Evolutionary conservation across 805 yeast genomes (phyloP).

Genomic region (Ogataea nonfermentans): DNA sequence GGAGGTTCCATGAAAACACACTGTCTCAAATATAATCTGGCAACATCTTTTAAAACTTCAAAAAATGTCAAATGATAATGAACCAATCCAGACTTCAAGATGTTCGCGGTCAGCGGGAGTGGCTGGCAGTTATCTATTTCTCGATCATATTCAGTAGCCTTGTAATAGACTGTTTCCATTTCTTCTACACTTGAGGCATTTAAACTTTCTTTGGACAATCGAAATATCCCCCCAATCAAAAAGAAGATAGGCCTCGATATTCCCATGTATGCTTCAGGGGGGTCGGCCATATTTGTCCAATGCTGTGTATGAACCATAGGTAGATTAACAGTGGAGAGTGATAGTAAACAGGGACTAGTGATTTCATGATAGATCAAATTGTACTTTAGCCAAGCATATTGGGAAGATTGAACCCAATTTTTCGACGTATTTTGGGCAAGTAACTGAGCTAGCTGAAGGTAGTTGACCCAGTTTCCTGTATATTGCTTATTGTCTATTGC

Average conservation of each 20-base stretch:
- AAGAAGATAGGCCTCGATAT: slow-evolving; percentile 9
- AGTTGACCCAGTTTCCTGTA: slow-evolving; percentile 9
- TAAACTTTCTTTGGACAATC: slow-evolving; percentile 1
- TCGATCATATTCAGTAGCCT: slow-evolving; percentile 1
- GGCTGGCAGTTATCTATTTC: slow-evolving; percentile 6
- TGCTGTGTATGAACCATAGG: not conserved
- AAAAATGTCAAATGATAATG: slow-evolving; percentile 8
- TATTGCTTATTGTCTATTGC: slow-evolving; percentile 8
- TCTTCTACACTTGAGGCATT: slow-evolving; percentile 1
- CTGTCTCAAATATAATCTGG: slow-evolving; percentile 7
- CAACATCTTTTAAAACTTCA: slow-evolving; percentile 9
- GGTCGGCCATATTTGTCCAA: not conserved
- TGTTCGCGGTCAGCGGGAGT: slow-evolving; percentile 5
- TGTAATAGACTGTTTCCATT: not conserved
- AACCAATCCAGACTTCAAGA: slow-evolving; percentile 7
- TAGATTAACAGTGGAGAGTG: not conserved
- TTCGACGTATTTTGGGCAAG: slow-evolving; percentile 2
- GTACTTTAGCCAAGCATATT: slow-evolving; percentile 6
- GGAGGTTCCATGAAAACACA: slow-evolving; percentile 13
- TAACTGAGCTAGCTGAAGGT: slow-evolving; percentile 6
- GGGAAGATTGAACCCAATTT: not conserved
- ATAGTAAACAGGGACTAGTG: slow-evolving; percentile 7
- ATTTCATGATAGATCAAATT: slow-evolving; percentile 10
- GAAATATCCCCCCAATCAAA: slow-evolving; percentile 7
- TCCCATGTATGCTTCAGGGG: slow-evolving; percentile 12